phyloP scores from a whole-genome alignment of 176 grass and related monocot genomes.

The Melocanna baccifera region DNA sequence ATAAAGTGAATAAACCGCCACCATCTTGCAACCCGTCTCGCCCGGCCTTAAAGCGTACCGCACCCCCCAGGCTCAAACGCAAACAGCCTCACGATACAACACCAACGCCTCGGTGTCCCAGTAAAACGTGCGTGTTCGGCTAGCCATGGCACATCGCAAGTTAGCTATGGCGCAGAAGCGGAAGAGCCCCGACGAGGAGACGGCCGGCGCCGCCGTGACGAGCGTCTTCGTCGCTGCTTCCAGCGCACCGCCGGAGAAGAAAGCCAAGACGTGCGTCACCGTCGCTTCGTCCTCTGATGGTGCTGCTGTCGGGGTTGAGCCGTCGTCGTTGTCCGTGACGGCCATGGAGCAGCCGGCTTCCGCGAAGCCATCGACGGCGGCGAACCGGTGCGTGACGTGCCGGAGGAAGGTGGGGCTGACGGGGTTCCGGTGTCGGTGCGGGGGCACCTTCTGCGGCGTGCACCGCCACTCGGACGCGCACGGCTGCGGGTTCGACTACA shows the following conservation, averaged over 20 bases:
- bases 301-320: background rate
- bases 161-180: background rate
- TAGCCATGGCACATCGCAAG: background rate
- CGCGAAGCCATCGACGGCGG: background rate
- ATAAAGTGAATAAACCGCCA: no score
- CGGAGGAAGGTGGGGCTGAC: conserved; percentile 55
- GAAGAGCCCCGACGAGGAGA: conserved; percentile 3
- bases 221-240: background rate
- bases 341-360: background rate
- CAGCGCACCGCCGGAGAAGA: background rate
- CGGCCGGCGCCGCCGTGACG: no score
- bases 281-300: background rate
- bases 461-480: conserved; percentile 54
- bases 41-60: no score
- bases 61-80: background rate
- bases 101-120: background rate
- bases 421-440: conserved; percentile 64
- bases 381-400: conserved; percentile 52
- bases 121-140: background rate
- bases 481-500: conserved; percentile 61
- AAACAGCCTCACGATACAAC: background rate
- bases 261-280: background rate
- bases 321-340: background rate
- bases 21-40: no score
- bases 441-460: conserved; percentile 43